A percentile compares a stretch with the other conserved stretches of the same genome.
Evolutionary conservation across 768 basidiomycete species (phyloP).

Genomic region (Exidia glandulosa): DNA sequence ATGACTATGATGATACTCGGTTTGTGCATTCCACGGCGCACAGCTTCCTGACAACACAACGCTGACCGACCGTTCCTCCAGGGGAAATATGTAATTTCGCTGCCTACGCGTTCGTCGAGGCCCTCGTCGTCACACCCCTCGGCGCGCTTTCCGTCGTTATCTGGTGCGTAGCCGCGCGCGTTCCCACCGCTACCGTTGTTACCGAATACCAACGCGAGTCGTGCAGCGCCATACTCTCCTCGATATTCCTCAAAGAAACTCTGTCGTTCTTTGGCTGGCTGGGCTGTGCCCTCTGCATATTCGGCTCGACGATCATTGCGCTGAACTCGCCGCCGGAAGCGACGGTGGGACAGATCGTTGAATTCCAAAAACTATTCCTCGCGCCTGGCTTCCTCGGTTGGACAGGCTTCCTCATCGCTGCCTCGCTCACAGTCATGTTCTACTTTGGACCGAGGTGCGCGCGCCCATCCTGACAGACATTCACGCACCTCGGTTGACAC

Average conservation of each 20-base stretch:
- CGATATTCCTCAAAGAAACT: conserved; percentile 85
- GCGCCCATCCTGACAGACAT: conserved; percentile 48
- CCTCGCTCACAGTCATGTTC: conserved; percentile 62
- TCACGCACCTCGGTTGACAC: conserved; percentile 3
- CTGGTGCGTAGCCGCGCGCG: conserved; percentile 18
- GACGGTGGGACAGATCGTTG: conserved; percentile 54
- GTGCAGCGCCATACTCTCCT: conserved; percentile 69
- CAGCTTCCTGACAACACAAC: conserved; percentile 7
- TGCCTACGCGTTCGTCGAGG: conserved; percentile 86
- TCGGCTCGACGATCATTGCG: conserved; percentile 83
- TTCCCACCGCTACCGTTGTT: neutral
- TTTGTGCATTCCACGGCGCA: conserved; percentile 1
- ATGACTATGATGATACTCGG: conserved; percentile 80
- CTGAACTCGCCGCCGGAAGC: conserved; percentile 71
- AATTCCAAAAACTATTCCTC: conserved; percentile 72
- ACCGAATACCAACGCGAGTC: neutral
- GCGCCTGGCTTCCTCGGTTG: conserved; percentile 74
- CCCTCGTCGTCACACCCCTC: conserved; percentile 93
- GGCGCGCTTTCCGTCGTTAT: conserved; percentile 95
- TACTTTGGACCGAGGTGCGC: conserved; percentile 67
- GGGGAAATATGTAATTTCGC: conserved; percentile 9
- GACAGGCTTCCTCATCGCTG: conserved; percentile 48
- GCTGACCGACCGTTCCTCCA: neutral
- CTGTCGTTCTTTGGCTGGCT: conserved; percentile 96
- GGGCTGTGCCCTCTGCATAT: conserved; percentile 82